Conservation (phyloP, 2,329 filamentous ascomycete genomes). For the Zymoseptoria brevis region DNA sequence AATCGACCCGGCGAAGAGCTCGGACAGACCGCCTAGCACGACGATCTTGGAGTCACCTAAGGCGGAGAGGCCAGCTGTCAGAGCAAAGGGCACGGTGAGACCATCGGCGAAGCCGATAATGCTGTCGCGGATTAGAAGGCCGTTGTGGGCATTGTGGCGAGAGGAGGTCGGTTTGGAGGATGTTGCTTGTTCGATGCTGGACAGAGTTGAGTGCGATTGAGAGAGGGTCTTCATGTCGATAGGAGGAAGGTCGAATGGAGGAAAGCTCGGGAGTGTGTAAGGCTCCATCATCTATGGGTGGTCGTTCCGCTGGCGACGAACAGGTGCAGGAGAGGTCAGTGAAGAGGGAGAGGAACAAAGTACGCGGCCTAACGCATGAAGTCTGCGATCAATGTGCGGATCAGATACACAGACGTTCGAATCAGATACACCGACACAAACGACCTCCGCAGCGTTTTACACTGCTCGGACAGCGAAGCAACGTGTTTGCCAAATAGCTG, state of each 20-base stretch:
- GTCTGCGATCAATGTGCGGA: background rate
- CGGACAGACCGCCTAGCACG: constrained; percentile 59
- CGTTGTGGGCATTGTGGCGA: constrained; percentile 21
- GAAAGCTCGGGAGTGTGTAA: background rate
- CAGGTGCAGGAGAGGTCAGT: too few species aligned
- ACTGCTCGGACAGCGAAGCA: background rate
- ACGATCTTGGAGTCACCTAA: constrained; percentile 29
- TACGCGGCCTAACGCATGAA: background rate
- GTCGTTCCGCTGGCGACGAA: too few species aligned
- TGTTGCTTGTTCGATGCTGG: background rate
- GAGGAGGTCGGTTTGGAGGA: background rate
- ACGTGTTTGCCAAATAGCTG: background rate
- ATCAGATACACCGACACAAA: background rate
- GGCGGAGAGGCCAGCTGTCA: constrained; percentile 64
- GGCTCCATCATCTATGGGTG: background rate
- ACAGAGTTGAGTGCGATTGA: background rate
- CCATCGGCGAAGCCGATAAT: constrained; percentile 74
- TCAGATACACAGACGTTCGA: background rate
- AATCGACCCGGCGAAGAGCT: constrained; percentile 67
- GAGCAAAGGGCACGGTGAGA: constrained; percentile 69
- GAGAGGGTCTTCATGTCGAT: background rate
- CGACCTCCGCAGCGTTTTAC: too few species aligned
- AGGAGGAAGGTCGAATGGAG: background rate
- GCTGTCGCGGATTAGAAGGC: constrained; percentile 50
- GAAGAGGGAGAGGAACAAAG: too few species aligned